Base-by-base conservation (phyloP, 129 eudicot genomes). In the Artemisia tridentata region DNA sequence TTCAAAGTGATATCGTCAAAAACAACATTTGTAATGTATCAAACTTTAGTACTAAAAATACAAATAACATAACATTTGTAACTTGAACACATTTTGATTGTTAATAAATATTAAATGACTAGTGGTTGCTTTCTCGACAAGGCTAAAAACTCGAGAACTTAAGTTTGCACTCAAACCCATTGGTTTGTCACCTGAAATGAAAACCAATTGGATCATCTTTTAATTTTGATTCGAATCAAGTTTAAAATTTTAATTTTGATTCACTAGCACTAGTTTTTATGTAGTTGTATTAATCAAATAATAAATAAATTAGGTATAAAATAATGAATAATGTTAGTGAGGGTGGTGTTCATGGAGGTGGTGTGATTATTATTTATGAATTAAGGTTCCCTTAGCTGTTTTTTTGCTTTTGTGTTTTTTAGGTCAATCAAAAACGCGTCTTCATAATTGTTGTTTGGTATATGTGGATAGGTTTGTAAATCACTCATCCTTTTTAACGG, bases 371-470 rank as follows among this genome's bases (percentile, higher is more conserved):
- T 62, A 49, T 27, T 63, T 10, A 7, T 11, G 13, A 16, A 12
- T 12, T 23, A 23, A 61, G 31, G 65, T 7, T 61, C n/a, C 66
- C 47, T 61, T 29, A 63, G 70, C 71, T 73, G 78, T 72, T 72
- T 45, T 14, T 43, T 54, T 68, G 11, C 34, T 10, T 56, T 56
- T 57, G n/a, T 56, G 75, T 59, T 62, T 49, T 63, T 38, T 38
- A 38, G 78, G 71, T 73, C 63, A 50, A 73, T 73, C 7, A 19
- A 73, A 29, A 51, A 73, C 71, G 78, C 78, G 78, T 9, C 64
- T 73, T 48, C 54, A 73, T 73, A 29, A 73, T 73, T 62, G 78
- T 62, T 34, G 56, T 73, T 62, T 63, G 70, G 70, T 63, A 38
- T 16, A 23, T 21, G 49, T 46, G 29, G 76, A 60, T 72, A 27